Conservation (phyloP, 2,329 filamentous ascomycete species). For the Phaeomoniella chlamydospora region DNA sequence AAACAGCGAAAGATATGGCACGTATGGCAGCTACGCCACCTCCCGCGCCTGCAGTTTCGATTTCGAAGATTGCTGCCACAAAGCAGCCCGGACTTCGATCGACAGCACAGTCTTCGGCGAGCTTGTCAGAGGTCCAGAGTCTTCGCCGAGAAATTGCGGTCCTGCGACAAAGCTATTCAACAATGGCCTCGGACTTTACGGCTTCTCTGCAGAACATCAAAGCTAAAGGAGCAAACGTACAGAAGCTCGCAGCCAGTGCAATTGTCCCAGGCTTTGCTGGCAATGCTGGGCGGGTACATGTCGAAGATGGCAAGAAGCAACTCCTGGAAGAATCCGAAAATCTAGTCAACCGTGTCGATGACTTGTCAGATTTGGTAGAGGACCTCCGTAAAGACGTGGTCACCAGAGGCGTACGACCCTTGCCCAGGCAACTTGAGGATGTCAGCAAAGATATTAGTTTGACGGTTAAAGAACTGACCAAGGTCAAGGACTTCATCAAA, state of each 20-base stretch:
- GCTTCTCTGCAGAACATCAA: constrained; percentile 75
- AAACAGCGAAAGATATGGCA: constrained; percentile 77
- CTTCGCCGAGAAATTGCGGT: constrained; percentile 81
- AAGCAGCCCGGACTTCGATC: constrained; percentile 12
- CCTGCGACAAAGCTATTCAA: constrained; percentile 82
- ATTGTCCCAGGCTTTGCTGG: constrained; percentile 58
- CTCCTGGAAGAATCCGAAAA: constrained; percentile 78
- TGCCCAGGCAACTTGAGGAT: constrained; percentile 76
- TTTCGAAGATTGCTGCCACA: constrained; percentile 16
- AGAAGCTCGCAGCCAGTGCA: constrained; percentile 57
- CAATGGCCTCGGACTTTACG: constrained; percentile 77
- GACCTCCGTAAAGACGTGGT: constrained; percentile 97
- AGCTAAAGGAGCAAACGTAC: constrained; percentile 67
- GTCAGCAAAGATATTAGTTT: constrained; percentile 78
- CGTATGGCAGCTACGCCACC: constrained; percentile 39
- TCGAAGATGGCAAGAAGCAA: constrained; percentile 73
- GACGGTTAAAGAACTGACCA: constrained; percentile 76
- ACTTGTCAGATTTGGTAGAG: constrained; percentile 92
- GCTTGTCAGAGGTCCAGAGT: constrained; percentile 55
- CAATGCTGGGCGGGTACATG: constrained; percentile 70
- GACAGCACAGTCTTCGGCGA: constrained; percentile 4
- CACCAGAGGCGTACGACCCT: constrained; percentile 73
- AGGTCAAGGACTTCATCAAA: constrained; percentile 83
- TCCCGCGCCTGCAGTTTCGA: constrained; percentile 15
- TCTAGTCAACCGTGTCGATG: constrained; percentile 83